These are phyloP conservation scores for Starmerella apis DNA, from an alignment of 805 yeast species.

Conservation along the genomic window DNA sequence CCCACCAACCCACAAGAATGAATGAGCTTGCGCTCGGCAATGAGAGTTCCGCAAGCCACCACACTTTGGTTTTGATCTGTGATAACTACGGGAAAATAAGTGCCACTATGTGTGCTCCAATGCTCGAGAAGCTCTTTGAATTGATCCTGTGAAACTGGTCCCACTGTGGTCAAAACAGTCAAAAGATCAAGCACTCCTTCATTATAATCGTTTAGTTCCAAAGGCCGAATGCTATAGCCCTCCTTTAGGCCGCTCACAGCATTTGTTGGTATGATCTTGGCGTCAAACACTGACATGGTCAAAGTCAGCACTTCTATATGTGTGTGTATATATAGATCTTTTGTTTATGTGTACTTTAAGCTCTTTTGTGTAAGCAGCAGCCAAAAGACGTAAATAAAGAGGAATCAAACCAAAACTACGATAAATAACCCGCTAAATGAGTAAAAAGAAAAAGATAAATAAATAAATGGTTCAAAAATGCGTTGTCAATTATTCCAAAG, in stretches of 20 bases:
- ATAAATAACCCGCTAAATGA: too few relatives aligned
- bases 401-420: background rate
- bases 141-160: constrained; percentile 44
- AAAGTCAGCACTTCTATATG: background rate
- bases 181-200: constrained; percentile 57
- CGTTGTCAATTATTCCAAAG: too few relatives aligned
- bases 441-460: background rate
- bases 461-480: background rate
- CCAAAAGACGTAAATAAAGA: background rate
- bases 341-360: too few relatives aligned
- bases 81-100: constrained; percentile 64
- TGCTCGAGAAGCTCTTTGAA: constrained; percentile 45
- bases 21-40: constrained; percentile 69
- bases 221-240: constrained; percentile 58
- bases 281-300: constrained; percentile 7
- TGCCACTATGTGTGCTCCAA: constrained; percentile 45
- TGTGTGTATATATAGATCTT: background rate
- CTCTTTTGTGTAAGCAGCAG: background rate
- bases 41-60: constrained; percentile 74
- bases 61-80: constrained; percentile 42
- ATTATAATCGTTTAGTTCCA: constrained; percentile 45
- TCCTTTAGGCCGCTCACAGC: constrained; percentile 36
- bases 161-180: constrained; percentile 69
- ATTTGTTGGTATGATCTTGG: constrained; percentile 26
- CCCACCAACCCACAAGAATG: constrained; percentile 82